Base-by-base conservation (phyloP, 2,329 filamentous ascomycete species). In the Clonostachys chloroleuca region DNA sequence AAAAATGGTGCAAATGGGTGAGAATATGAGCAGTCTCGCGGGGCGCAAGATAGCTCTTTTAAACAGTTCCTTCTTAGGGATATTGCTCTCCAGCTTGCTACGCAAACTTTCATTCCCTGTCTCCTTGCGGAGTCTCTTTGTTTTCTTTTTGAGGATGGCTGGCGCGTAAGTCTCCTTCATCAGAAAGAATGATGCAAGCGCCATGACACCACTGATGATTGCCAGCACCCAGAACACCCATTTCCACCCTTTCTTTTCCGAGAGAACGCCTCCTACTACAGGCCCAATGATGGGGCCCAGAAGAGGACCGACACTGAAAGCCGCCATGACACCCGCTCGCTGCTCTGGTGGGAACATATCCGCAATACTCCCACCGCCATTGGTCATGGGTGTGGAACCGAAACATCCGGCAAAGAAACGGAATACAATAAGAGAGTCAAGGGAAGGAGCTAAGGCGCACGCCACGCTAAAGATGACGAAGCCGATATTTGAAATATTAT, bases 1-100 rank as follows among this genome's bases (percentile, higher is more conserved):
- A 39, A 88, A 71, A 9, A 84, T 70, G 53, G 86, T 79, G 59
- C 83, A 84, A 48, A 87, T 86, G 0, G 84, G 84, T 1, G 81
- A 54, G 1, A 55, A 86, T 40, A 69, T 58, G 10, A 90, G 73
- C 42, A 89, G 69, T 54, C 81, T 77, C 46, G 87, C 73, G 0
- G 86, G 86, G 0, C 83, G 77, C 34, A 86, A 67, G 12, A 73
- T 74, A 12, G 88, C 72, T 48, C 84, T 78, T 16, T 62, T 62
- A 46, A 86, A 56, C 24, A 53, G 50, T 13, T 57, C 46, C 17
- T 46, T 55, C 12, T 56, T 41, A 1, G 41, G 49, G 5, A 45
- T 46, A 2, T 53, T 48, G 12, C 59, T 53, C 5, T 59, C 46
- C 6, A 52, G 34, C 0, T 54, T 60, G 45, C 57, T 58, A 0